A percentile compares a stretch with the other conserved stretches of the same genome.
phyloP scores from a whole-genome alignment of 176 grass and related monocot species.

The Oryza coarctata region DNA sequence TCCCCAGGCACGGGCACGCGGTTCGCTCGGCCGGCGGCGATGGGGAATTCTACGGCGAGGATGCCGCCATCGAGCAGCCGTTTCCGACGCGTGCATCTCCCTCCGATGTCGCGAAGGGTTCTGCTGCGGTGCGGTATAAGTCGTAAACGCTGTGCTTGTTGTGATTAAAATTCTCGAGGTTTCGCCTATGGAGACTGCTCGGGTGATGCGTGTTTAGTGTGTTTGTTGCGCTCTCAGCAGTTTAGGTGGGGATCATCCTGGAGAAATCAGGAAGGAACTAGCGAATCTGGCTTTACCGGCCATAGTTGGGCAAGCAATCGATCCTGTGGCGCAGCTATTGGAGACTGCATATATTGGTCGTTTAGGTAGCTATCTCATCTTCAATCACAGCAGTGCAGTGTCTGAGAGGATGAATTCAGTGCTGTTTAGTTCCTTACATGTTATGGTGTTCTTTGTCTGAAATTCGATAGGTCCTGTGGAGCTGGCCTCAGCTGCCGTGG shows the following conservation, averaged over 20 bases:
- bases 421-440: not conserved
- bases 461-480: conserved; percentile 55
- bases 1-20: conserved; percentile 42
- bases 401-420: not conserved
- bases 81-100: not conserved
- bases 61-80: not conserved
- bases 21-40: conserved; percentile 22
- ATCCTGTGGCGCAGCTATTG: conserved; percentile 59
- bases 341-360: conserved; percentile 74
- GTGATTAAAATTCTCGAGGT: not conserved
- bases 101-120: conserved; percentile 21
- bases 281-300: conserved; percentile 55
- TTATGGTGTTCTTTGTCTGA: not conserved
- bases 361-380: conserved; percentile 52
- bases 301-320: conserved; percentile 67
- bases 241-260: conserved; percentile 31
- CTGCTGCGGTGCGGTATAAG: conserved; percentile 36
- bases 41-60: conserved; percentile 32
- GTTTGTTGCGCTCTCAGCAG: conserved; percentile 34
- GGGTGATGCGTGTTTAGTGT: not conserved
- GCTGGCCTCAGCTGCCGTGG: conserved; percentile 66
- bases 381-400: not conserved
- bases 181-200: not conserved
- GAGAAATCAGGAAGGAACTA: conserved; percentile 57
- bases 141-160: not conserved